Evolutionary conservation across 345 rosid genomes (phyloP), one percentile per base, ranked within the genome.

Genomic region (Populus alba): DNA sequence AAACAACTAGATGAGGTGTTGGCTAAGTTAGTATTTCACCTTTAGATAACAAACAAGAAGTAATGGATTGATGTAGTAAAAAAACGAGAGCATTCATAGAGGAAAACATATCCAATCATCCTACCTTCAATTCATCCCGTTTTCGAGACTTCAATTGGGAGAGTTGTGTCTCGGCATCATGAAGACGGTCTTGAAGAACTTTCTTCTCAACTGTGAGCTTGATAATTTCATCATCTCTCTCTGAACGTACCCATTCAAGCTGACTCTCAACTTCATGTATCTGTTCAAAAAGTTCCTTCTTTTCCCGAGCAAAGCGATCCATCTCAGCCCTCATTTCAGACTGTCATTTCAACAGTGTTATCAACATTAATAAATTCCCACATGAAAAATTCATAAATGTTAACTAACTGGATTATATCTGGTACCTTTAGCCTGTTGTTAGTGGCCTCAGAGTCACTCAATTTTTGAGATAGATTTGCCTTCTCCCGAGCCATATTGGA

Each of bases 161-260:
- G 84, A 88, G 90, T 82, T 94, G 99, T 51, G 92, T 77, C 86
- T 97, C 99, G 59, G 94, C 87, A 84, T 92, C 99, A 84, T 94
- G 96, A 86, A 97, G 97, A 81, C 94, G 98, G 84, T 97, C 96
- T 81, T 90, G 90, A 79, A 94, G 92, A 82, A 81, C 85, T 78
- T 92, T 94, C 81, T 92, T 94, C 86, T 94, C 99, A 66, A 92
- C 70, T 17, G 85, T 78, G 71, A 94, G 90, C 85, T 91, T 94
- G 47, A 83, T 38, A 47, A 91, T 85, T 89, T 90, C 97, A 80
- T 97, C 99, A 77, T 92, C 94, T 75, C 88, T 88, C 87, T 97
- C 99, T 37, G 94, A 89, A 31, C 97, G 98, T 72, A 92, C 83
- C 99, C 99, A 97, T 78, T 97, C 99, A 57, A 97, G 96, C 83